Base-by-base conservation (phyloP, 2,329 filamentous ascomycete genomes). In the Shiraia sp. region DNA sequence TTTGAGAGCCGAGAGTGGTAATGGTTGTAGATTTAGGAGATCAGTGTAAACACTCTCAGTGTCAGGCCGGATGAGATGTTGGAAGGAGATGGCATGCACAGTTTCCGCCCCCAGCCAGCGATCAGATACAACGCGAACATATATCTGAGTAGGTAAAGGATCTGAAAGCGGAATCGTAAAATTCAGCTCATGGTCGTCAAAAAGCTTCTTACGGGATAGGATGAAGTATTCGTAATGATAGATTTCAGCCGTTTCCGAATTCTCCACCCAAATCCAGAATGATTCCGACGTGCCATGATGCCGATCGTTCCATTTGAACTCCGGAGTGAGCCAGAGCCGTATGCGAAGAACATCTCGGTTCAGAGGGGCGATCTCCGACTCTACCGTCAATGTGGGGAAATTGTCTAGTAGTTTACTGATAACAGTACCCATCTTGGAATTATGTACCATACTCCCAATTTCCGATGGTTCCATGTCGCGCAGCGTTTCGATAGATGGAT, bases 241-340 rank as follows among this genome's bases (percentile, higher is more conserved):
- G 28, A 99, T 97, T 69, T 97, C 91, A 0, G 90, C 91, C 0
- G 91, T 96, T 59, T 97, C 93, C 0, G 92, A 96, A 65, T 97
- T 96, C 69, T 99, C 93, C 3, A 99, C 92, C 95, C 93, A 99
- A 43, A 99, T 87, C 81, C 95, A 99, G 72, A 95, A 99, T 3
- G 92, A 92, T 63, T 99, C 93, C 0, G 92, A 96, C 2, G 85
- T 90, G 13, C 95, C 95, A 63, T 99, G 91, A 45, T 96, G 82
- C 32, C 88, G 85, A 55, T 97, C 92, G 57, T 96, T 95, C 93
- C 93, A 99, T 26, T 78, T 78, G 64, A 99, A 99, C 36, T 97
- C 91, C 0, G 93, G 90, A 2, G 86, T 89, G 13, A 99, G 79
- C 56, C 79, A 88, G 0, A 99, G 80, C 61, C 87, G 86, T 61